Conservation (phyloP, 2,329 filamentous ascomycete genomes). For the Pseudogymnoascus verrucosus region DNA sequence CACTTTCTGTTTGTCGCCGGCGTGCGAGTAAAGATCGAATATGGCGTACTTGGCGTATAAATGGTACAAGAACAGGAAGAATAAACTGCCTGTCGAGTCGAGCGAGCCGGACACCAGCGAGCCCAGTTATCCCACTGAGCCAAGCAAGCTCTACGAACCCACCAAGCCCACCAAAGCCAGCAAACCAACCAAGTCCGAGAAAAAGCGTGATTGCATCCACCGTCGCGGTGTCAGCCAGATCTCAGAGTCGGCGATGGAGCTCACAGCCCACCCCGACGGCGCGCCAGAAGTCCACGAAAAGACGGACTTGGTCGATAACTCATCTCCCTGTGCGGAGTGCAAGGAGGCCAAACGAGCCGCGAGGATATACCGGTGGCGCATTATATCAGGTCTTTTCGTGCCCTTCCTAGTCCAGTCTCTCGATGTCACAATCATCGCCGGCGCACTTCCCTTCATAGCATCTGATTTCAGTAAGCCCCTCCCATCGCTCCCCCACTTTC, state of each 20-base stretch:
- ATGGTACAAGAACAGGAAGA: not conserved
- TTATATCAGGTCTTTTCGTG: slow-evolving; percentile 49
- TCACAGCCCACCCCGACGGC: not conserved
- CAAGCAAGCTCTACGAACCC: not conserved
- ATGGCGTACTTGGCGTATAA: not conserved
- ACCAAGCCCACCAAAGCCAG: not conserved
- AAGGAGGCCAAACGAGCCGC: slow-evolving; percentile 28
- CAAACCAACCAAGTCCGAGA: not conserved
- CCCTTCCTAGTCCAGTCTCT: slow-evolving; percentile 56
- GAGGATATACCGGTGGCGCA: slow-evolving; percentile 46
- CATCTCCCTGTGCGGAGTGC: slow-evolving; percentile 17
- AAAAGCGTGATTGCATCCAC: not conserved
- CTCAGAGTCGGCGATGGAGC: not conserved
- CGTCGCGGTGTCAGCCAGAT: not conserved
- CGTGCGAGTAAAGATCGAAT: not conserved
- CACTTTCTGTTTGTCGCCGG: not conserved
- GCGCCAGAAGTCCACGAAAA: not conserved
- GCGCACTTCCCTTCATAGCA: slow-evolving; percentile 54
- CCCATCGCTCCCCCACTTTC: not conserved
- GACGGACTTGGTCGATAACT: slow-evolving; percentile 1
- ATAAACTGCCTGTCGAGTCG: not conserved
- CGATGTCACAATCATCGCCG: slow-evolving; percentile 57
- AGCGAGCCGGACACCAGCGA: not conserved
- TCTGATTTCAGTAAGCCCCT: slow-evolving; percentile 48
- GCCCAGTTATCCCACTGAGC: not conserved